phyloP scores from a whole-genome alignment of 805 yeast species.

The Metschnikowia koreensis region DNA sequence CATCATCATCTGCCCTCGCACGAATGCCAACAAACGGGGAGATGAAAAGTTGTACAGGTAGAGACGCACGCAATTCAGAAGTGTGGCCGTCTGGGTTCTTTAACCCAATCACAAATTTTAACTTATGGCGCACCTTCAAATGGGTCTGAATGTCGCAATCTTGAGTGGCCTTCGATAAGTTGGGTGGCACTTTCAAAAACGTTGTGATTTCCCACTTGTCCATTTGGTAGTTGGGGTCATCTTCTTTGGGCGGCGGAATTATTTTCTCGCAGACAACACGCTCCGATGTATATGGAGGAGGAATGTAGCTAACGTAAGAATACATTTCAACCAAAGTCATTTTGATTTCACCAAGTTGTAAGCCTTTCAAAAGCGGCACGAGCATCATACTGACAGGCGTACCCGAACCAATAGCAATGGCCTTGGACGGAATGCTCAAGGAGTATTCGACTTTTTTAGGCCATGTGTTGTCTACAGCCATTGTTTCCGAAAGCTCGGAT shows the following conservation, averaged over 20 bases:
- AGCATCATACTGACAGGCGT: slow-evolving; percentile 67
- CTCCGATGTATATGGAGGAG: slow-evolving; percentile 62
- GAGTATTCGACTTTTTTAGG: slow-evolving; percentile 90
- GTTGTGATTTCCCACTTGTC: slow-evolving; percentile 73
- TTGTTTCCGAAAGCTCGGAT: slow-evolving; percentile 83
- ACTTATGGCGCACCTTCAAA: slow-evolving; percentile 83
- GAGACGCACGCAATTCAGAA: slow-evolving; percentile 85
- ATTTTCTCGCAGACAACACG: slow-evolving; percentile 52
- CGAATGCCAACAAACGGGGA: slow-evolving; percentile 77
- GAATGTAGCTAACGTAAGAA: slow-evolving; percentile 54
- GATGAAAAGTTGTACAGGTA: slow-evolving; percentile 75
- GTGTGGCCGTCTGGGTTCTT: slow-evolving; percentile 89
- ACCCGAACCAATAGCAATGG: slow-evolving; percentile 84
- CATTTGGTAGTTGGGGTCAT: slow-evolving; percentile 45
- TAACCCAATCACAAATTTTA: slow-evolving; percentile 76
- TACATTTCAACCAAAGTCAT: slow-evolving; percentile 67
- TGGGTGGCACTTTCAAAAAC: slow-evolving; percentile 63
- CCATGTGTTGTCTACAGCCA: slow-evolving; percentile 94
- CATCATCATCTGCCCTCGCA: slow-evolving; percentile 38
- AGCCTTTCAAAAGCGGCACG: slow-evolving; percentile 80
- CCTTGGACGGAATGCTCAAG: slow-evolving; percentile 80
- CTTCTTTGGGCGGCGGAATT: slow-evolving; percentile 38
- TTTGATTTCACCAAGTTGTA: slow-evolving; percentile 70
- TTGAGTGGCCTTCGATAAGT: slow-evolving; percentile 75
- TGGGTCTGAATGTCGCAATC: slow-evolving; percentile 72